Conservation (phyloP, 2,329 filamentous ascomycete species). For the Septoria linicola region DNA sequence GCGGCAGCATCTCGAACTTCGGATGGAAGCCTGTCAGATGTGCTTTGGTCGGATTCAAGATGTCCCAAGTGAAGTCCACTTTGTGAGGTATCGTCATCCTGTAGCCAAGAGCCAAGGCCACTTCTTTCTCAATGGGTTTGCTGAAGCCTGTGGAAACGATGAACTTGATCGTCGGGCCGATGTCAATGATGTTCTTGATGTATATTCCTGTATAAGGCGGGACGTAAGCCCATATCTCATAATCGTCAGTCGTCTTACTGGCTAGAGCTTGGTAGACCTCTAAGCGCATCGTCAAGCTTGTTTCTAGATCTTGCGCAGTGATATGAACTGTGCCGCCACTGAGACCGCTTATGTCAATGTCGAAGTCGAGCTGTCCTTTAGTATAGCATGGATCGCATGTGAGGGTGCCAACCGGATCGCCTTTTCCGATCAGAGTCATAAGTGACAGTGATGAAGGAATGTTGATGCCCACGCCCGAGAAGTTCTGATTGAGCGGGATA, state of each 20-base stretch:
- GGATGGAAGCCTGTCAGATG: conserved; percentile 10
- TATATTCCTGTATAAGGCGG: conserved; percentile 12
- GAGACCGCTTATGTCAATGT: conserved; percentile 6
- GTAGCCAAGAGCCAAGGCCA: conserved; percentile 14
- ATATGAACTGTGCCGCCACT: conserved; percentile 1
- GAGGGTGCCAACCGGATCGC: conserved; percentile 6
- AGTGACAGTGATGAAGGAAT: conserved; percentile 1
- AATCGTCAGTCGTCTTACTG: background rate
- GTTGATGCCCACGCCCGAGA: conserved; percentile 10
- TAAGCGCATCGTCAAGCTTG: conserved; percentile 1
- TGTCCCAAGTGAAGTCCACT: conserved; percentile 4
- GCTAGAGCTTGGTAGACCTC: conserved; percentile 9
- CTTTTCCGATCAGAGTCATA: background rate
- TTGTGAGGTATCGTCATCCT: conserved; percentile 4
- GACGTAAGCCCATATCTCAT: conserved; percentile 13
- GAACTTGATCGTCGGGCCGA: conserved; percentile 17
- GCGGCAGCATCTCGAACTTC: conserved; percentile 2
- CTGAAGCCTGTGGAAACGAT: conserved; percentile 8
- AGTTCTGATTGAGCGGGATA: conserved; percentile 16
- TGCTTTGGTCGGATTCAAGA: background rate
- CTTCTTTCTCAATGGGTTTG: background rate
- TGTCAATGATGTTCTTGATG: conserved; percentile 15
- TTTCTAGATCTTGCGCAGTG: background rate
- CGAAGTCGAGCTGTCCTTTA: conserved; percentile 11
- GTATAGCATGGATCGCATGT: conserved; percentile 13